phyloP scores from a whole-genome alignment of 176 grass and related monocot genomes.

The Zoysia japonica region DNA sequence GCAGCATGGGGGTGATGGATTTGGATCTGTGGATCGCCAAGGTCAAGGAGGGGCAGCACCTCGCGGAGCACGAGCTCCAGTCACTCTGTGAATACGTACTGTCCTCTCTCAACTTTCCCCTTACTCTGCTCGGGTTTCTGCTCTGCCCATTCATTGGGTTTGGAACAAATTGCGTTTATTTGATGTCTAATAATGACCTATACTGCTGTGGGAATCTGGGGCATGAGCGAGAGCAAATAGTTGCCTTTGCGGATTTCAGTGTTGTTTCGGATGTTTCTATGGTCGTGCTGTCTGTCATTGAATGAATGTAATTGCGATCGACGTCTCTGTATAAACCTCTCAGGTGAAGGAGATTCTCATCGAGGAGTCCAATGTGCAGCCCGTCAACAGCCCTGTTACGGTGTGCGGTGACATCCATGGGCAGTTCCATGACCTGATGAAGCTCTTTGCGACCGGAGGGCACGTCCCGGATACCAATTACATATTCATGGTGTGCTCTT shows the following conservation, averaged over 20 bases:
- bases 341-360: conserved; percentile 84
- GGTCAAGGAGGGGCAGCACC: conserved; percentile 90
- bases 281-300: too few relatives aligned
- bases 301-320: not conserved
- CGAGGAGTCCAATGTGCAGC: conserved; percentile 66
- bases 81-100: conserved; percentile 90
- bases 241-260: not conserved
- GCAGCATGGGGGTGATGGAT: conserved; percentile 47
- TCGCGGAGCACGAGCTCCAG: conserved; percentile 88
- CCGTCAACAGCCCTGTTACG: too few relatives aligned
- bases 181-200: not conserved
- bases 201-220: not conserved
- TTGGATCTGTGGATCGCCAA: conserved; percentile 96
- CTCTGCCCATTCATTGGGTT: not conserved
- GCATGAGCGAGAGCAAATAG: not conserved
- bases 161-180: not conserved
- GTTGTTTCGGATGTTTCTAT: not conserved
- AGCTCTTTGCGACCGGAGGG: conserved; percentile 52
- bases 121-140: conserved; percentile 34
- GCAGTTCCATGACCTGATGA: too few relatives aligned
- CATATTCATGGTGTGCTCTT: conserved; percentile 63
- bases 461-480: conserved; percentile 77
- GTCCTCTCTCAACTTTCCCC: not conserved
- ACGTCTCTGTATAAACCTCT: not conserved
- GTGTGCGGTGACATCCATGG: too few relatives aligned